phyloP scores from a whole-genome alignment of 1,284 basidiomycete species.

The Cryptococcus wingfieldii region DNA sequence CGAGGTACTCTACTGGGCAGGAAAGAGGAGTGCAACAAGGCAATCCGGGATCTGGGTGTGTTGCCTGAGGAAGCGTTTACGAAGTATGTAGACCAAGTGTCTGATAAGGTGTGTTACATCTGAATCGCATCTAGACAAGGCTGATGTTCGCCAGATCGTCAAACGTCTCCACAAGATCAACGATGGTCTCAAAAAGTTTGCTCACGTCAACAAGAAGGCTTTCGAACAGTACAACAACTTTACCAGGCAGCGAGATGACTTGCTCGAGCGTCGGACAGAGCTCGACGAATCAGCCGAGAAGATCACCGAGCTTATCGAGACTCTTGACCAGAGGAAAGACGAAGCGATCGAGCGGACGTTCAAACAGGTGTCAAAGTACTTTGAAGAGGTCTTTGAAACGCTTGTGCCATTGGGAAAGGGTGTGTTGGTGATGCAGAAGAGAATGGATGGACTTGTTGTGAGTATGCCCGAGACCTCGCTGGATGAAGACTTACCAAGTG shows the following conservation, averaged over 20 bases:
- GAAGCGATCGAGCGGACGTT: constrained; percentile 98
- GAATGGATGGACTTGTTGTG: constrained; percentile 67
- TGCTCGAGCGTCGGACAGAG: constrained; percentile 79
- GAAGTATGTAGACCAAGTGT: constrained; percentile 78
- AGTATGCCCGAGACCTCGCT: constrained; percentile 21
- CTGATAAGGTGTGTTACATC: constrained; percentile 64
- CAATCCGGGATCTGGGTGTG: constrained; percentile 92
- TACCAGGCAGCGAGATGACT: constrained; percentile 92
- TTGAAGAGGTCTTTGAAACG: constrained; percentile 94
- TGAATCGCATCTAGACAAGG: neutral
- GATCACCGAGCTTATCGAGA: constrained; percentile 91
- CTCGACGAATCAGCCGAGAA: constrained; percentile 81
- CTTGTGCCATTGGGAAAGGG: constrained; percentile 94
- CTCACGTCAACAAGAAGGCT: constrained; percentile 99
- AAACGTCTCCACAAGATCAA: constrained; percentile 87
- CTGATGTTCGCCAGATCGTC: constrained; percentile 60
- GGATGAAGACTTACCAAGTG: constrained; percentile 3
- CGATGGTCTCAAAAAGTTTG: constrained; percentile 89
- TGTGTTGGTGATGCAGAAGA: constrained; percentile 82
- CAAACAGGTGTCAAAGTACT: constrained; percentile 95
- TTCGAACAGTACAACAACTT: constrained; percentile 98
- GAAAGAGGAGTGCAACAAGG: constrained; percentile 88
- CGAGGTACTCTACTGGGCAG: constrained; percentile 74
- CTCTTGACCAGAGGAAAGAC: constrained; percentile 93
- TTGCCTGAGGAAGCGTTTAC: constrained; percentile 95